Percentiles rank a stretch among this genome's conserved stretches.
These are phyloP conservation scores for Russula sp. DNA, from an alignment of 768 basidiomycete genomes.

Conservation along the genomic window DNA sequence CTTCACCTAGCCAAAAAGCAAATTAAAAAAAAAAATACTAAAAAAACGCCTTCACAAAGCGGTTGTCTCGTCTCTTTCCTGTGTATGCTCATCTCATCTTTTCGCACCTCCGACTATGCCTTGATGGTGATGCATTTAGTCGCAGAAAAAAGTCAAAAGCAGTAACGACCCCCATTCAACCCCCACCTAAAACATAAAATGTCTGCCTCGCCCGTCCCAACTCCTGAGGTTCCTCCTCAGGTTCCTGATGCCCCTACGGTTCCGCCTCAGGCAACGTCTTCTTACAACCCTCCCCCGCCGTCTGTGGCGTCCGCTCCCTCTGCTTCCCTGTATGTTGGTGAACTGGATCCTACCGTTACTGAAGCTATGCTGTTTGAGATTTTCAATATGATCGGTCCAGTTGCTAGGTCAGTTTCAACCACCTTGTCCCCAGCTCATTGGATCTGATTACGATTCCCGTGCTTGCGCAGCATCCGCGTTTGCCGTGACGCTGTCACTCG, in stretches of 20 bases:
- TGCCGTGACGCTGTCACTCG: constrained; percentile 99
- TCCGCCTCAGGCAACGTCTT: constrained; percentile 45
- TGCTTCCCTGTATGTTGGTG: constrained; percentile 96
- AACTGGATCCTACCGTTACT: constrained; percentile 95
- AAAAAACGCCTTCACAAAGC: constrained; percentile 63
- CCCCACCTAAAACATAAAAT: constrained; percentile 31
- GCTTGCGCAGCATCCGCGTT: constrained; percentile 76
- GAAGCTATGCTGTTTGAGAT: constrained; percentile 99
- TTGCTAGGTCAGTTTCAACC: constrained; percentile 66
- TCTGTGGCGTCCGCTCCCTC: constrained; percentile 63
- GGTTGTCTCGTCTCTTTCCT: constrained; percentile 71
- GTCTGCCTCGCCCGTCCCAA: constrained; percentile 32
- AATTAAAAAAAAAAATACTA: constrained; percentile 64
- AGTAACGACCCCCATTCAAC: constrained; percentile 75
- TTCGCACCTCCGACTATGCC: constrained; percentile 16
- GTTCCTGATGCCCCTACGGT: constrained; percentile 40
- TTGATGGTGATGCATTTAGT: constrained; percentile 16
- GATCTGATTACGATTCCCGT: constrained; percentile 4
- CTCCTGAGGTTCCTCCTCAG: constrained; percentile 27
- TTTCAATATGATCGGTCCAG: constrained; percentile 99
- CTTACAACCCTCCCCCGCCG: constrained; percentile 47
- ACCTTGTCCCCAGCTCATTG: constrained; percentile 2
- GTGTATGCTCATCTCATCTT: constrained; percentile 39
- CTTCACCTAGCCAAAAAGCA: constrained; percentile 32
- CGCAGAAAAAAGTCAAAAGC: constrained; percentile 78